Conservation (phyloP, 2,329 filamentous ascomycete species). For the Anisogramma anomala region DNA sequence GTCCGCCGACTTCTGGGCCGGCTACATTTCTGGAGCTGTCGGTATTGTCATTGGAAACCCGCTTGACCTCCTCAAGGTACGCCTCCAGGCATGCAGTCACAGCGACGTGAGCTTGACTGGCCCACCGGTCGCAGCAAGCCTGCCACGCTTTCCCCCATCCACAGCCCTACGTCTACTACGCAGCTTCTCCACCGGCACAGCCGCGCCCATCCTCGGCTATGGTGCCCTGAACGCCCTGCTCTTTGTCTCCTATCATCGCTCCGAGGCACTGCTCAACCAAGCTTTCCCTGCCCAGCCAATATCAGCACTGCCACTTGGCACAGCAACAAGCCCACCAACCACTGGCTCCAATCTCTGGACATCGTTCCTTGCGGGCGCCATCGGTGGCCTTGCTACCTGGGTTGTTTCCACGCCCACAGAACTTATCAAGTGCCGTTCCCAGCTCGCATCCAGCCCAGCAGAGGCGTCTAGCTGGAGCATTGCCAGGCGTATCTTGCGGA, state of each 20-base stretch:
- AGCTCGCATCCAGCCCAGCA: constrained; percentile 39
- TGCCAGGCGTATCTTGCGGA: constrained; percentile 46
- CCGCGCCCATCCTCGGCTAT: constrained; percentile 79
- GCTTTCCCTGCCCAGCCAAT: constrained; percentile 17
- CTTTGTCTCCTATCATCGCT: constrained; percentile 82
- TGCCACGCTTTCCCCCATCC: constrained; percentile 12
- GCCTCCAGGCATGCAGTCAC: constrained; percentile 55
- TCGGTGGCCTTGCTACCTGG: constrained; percentile 76
- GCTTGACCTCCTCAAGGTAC: constrained; percentile 58
- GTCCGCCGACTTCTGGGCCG: constrained; percentile 89
- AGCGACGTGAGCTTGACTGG: constrained; percentile 11
- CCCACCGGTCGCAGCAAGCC: constrained; percentile 5
- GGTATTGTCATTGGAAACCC: constrained; percentile 87
- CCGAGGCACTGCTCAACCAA: constrained; percentile 49
- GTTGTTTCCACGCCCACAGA: constrained; percentile 80
- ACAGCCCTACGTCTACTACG: constrained; percentile 19
- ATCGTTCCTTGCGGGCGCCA: constrained; percentile 68
- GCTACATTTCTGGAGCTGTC: constrained; percentile 74
- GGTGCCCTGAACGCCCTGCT: constrained; percentile 83
- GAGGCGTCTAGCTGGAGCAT: constrained; percentile 50
- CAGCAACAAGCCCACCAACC: constrained; percentile 15
- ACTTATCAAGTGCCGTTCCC: constrained; percentile 78
- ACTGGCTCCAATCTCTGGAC: constrained; percentile 45
- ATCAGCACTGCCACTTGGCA: constrained; percentile 17
- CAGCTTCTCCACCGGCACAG: constrained; percentile 49